Conservation (phyloP, 2,329 filamentous ascomycete species). For the Fusarium verticillioides region DNA sequence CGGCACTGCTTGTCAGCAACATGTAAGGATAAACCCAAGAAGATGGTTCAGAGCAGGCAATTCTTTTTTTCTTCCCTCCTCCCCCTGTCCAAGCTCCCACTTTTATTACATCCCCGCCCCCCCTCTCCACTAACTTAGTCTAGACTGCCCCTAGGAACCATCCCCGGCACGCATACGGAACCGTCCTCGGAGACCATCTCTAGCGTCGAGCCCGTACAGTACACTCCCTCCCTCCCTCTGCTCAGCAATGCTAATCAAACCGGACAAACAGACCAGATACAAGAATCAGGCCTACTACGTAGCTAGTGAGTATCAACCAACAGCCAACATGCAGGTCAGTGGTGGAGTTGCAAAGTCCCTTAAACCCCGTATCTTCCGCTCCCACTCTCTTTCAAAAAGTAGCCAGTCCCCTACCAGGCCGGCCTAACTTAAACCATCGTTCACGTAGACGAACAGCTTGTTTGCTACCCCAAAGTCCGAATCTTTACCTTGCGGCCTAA, state of each 20-base stretch:
- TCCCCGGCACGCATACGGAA: not conserved
- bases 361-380: not conserved
- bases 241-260: not conserved
- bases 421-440: not conserved
- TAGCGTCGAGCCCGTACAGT: not conserved
- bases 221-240: not conserved
- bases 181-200: not conserved
- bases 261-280: not conserved
- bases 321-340: not conserved
- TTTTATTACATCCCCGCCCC: constrained; percentile 2
- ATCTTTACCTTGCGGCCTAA: not conserved
- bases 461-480: not conserved
- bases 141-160: constrained; percentile 12
- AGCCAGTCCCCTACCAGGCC: not conserved
- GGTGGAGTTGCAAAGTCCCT: not conserved
- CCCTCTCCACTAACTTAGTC: not conserved
- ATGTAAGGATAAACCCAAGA: constrained; percentile 2
- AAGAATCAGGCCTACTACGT: not conserved
- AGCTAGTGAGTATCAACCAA: not conserved
- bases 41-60: constrained; percentile 1
- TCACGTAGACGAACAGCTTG: not conserved
- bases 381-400: not conserved
- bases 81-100: constrained; percentile 1
- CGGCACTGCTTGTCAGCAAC: not conserved
- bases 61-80: not conserved